A percentile compares a stretch with the other conserved stretches of the same genome.
These are phyloP conservation scores for Lagenidium sp. DNA, from an alignment of 352 stramenopile genomes.

Conservation along the genomic window DNA sequence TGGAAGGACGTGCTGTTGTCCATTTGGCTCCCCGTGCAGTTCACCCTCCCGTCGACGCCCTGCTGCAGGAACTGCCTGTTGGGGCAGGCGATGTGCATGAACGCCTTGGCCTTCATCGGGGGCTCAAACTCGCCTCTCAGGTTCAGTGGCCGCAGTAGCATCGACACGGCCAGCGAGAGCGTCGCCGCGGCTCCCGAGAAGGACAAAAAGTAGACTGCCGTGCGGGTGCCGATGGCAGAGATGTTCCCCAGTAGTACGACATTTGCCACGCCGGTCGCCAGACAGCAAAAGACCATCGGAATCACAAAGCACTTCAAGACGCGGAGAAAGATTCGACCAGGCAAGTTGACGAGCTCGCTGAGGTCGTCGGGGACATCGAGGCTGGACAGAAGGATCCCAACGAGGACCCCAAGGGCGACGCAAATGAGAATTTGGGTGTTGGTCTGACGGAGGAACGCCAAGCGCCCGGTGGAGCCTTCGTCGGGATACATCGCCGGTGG, in stretches of 20 bases:
- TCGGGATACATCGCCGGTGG: background rate
- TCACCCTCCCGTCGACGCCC: conserved; percentile 8
- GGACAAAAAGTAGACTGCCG: conserved; percentile 34
- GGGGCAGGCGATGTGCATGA: conserved; percentile 29
- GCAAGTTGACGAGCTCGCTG: conserved; percentile 24
- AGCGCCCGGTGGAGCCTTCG: background rate
- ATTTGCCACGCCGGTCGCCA: conserved; percentile 47
- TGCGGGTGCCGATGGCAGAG: conserved; percentile 40
- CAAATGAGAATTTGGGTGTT: conserved; percentile 34
- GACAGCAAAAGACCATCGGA: conserved; percentile 60
- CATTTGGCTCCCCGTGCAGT: conserved; percentile 17
- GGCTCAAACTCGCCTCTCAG: background rate
- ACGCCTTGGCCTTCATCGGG: conserved; percentile 7
- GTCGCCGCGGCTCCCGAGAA: conserved; percentile 24
- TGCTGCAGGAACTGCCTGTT: conserved; percentile 26
- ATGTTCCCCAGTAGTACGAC: conserved; percentile 63
- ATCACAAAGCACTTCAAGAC: conserved; percentile 44
- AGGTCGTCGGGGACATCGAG: conserved; percentile 24
- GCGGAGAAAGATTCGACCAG: conserved; percentile 32
- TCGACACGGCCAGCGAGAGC: conserved; percentile 30
- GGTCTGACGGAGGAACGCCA: conserved; percentile 1
- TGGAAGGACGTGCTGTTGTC: conserved; percentile 24
- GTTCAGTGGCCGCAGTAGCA: conserved; percentile 20
- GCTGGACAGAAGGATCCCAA: conserved; percentile 25
- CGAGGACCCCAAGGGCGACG: conserved; percentile 18